Conservation (phyloP, 768 basidiomycete species). For the Gloeophyllum trabeum region DNA sequence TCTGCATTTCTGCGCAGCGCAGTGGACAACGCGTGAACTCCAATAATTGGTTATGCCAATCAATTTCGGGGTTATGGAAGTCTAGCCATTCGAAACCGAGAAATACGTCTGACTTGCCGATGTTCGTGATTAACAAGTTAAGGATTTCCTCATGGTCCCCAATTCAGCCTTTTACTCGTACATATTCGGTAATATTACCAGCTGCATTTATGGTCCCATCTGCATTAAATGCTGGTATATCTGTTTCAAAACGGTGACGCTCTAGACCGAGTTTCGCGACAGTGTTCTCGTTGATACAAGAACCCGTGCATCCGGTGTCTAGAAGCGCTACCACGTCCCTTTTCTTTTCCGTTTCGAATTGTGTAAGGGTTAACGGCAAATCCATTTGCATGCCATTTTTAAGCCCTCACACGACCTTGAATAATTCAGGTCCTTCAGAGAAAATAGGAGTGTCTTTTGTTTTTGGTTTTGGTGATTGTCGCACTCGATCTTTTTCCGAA, state of each 20-base stretch:
- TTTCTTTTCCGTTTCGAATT: neutral
- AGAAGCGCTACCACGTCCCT: slow-evolving; percentile 1
- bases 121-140: neutral
- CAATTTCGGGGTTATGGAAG: slow-evolving; percentile 3
- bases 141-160: neutral
- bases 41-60: neutral
- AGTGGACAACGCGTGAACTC: slow-evolving; percentile 1
- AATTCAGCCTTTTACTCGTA: neutral
- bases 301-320: slow-evolving; percentile 2
- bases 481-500: neutral
- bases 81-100: slow-evolving; percentile 2
- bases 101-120: slow-evolving; percentile 1
- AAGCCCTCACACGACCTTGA: neutral
- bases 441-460: neutral
- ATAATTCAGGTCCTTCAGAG: neutral
- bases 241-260: slow-evolving; percentile 1
- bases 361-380: neutral
- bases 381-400: neutral
- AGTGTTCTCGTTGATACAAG: slow-evolving; percentile 3
- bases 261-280: slow-evolving; percentile 4
- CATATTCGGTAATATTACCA: slow-evolving; percentile 7
- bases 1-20: neutral
- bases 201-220: slow-evolving; percentile 8
- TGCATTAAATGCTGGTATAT: slow-evolving; percentile 11
- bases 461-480: neutral